A percentile compares a stretch with the other conserved stretches of the same genome.
These are phyloP conservation scores for Solanum chmielewskii DNA, from an alignment of 257 asterid genomes.

Conservation along the genomic window DNA sequence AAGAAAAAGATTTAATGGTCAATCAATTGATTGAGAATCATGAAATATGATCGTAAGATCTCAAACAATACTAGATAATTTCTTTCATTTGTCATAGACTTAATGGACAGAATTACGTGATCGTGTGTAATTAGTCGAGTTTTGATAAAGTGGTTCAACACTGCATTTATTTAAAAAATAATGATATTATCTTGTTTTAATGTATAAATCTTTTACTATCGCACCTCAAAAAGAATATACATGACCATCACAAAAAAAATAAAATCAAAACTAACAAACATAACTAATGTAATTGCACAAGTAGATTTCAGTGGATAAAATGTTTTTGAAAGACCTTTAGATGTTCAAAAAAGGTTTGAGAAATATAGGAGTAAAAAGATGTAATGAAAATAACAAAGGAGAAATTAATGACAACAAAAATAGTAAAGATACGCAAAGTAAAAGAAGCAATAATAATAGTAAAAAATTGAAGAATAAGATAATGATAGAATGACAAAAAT, in stretches of 20 bases:
- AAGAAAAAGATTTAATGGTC: not conserved
- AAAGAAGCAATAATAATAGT: not conserved
- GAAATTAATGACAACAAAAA: not conserved
- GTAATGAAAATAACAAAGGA: not conserved
- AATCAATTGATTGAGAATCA: too few relatives aligned
- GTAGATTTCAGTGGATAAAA: too few relatives aligned
- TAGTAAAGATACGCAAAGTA: not conserved
- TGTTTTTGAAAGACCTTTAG: too few relatives aligned
- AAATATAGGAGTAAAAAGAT: too few relatives aligned
- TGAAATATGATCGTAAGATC: not conserved
- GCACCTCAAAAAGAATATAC: not conserved
- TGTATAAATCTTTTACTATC: not conserved
- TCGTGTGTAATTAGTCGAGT: not conserved
- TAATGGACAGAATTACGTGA: not conserved
- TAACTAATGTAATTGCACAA: too few relatives aligned
- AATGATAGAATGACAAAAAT: too few relatives aligned
- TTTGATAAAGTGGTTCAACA: not conserved
- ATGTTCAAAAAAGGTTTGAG: not conserved
- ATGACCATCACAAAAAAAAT: not conserved
- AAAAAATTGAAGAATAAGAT: not conserved
- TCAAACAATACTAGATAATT: too few relatives aligned
- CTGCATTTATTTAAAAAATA: too few relatives aligned
- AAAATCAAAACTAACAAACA: too few relatives aligned
- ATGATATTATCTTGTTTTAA: not conserved
- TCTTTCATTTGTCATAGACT: not conserved